These are phyloP conservation scores for Ashbya aceris DNA, from an alignment of 1,139 yeast species.

Conservation along the genomic window DNA sequence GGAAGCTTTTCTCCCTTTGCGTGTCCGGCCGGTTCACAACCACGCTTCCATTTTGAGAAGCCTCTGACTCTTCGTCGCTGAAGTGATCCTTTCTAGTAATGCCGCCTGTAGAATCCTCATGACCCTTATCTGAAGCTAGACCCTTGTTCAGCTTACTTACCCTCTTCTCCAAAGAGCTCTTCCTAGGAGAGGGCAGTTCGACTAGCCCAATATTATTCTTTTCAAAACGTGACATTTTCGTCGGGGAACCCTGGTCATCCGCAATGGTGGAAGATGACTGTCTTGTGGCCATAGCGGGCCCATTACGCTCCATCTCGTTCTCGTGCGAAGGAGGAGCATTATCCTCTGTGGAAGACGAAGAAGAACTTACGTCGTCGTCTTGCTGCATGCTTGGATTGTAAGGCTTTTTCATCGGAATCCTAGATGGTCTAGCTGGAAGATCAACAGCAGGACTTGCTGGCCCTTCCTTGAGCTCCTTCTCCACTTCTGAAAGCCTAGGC, in stretches of 20 bases:
- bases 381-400: constrained; percentile 8
- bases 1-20: constrained; percentile 17
- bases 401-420: constrained; percentile 31
- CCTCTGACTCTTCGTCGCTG: constrained; percentile 11
- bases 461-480: constrained; percentile 29
- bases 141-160: constrained; percentile 12
- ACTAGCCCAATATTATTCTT: constrained; percentile 17
- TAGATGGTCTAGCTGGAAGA: constrained; percentile 26
- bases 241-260: constrained; percentile 28
- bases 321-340: constrained; percentile 7
- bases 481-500: constrained; percentile 34
- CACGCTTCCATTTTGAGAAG: constrained; percentile 13
- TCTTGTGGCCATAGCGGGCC: constrained; percentile 7
- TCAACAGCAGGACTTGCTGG: constrained; percentile 29
- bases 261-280: constrained; percentile 22
- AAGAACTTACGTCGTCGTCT: constrained; percentile 1
- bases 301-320: constrained; percentile 1
- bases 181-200: constrained; percentile 14
- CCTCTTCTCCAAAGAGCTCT: constrained; percentile 17
- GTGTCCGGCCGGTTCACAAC: constrained; percentile 9
- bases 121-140: neutral
- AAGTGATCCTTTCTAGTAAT: constrained; percentile 11
- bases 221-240: constrained; percentile 9
- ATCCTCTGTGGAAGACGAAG: constrained; percentile 11
- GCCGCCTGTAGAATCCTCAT: constrained; percentile 8